These are phyloP conservation scores for Malus hybrid DNA, from an alignment of 331 rosid genomes.

Conservation along the genomic window DNA sequence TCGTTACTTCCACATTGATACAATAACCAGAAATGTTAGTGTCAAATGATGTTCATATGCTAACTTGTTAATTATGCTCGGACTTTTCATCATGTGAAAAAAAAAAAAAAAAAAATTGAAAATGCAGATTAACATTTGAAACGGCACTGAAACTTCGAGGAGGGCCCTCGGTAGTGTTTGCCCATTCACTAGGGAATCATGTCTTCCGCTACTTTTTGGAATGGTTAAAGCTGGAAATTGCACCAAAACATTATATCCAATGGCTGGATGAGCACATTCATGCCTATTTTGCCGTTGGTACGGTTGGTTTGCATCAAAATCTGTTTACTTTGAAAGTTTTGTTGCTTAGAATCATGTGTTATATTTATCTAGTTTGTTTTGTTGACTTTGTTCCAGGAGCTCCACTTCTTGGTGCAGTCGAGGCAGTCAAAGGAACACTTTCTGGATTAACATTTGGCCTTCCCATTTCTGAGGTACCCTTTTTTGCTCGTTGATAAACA, in stretches of 20 bases:
- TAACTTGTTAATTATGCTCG: constrained; percentile 1
- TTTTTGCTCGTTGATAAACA: constrained; percentile 3
- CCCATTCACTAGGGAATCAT: constrained; percentile 84
- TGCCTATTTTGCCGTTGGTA: constrained; percentile 98
- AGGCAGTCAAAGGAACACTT: constrained; percentile 81
- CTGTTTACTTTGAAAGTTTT: constrained; percentile 5
- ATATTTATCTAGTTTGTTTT: constrained; percentile 7
- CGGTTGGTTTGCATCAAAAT: constrained; percentile 12
- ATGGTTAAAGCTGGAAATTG: constrained; percentile 95
- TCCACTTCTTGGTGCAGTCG: constrained; percentile 89
- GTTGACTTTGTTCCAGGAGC: constrained; percentile 46
- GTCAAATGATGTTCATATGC: neutral
- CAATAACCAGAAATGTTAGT: neutral
- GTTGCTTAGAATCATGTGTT: constrained; percentile 5
- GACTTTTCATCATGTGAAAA: neutral
- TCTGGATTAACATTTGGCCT: constrained; percentile 88
- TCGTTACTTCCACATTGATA: neutral
- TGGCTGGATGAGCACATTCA: constrained; percentile 96
- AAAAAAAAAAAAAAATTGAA: neutral
- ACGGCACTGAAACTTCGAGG: constrained; percentile 88
- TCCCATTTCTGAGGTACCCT: constrained; percentile 87
- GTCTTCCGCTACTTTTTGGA: constrained; percentile 97
- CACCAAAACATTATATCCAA: constrained; percentile 73
- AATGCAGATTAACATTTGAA: constrained; percentile 83
- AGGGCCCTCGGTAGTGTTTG: constrained; percentile 94